A percentile compares a stretch with the other conserved stretches of the same genome.
Conservation (phyloP, 2,329 filamentous ascomycete species). For the Xylaria digitata region DNA sequence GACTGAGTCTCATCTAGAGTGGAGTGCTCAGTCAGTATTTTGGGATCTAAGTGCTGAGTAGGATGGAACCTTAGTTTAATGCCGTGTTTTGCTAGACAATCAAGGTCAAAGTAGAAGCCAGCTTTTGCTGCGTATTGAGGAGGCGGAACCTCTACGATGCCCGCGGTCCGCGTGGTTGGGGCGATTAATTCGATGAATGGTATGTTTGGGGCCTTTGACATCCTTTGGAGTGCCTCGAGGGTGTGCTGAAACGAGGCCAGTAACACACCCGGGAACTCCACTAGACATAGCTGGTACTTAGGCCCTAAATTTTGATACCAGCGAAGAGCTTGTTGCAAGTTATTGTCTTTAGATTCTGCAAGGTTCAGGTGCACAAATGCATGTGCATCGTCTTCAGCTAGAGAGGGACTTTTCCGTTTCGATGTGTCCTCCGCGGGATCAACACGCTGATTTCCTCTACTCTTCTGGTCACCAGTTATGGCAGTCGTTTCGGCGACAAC, state of each 20-base stretch:
- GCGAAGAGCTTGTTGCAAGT: conserved; percentile 43
- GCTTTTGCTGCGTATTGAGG: conserved; percentile 62
- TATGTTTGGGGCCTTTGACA: conserved; percentile 57
- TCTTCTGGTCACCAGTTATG: conserved; percentile 36
- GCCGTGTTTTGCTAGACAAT: conserved; percentile 46
- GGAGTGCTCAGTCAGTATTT: conserved; percentile 51
- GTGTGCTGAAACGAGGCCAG: conserved; percentile 68
- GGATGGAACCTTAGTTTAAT: conserved; percentile 42
- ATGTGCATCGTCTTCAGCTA: conserved; percentile 48
- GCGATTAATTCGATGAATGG: conserved; percentile 63
- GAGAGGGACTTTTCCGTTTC: conserved; percentile 37
- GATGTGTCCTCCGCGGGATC: not conserved
- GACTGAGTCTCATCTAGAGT: conserved; percentile 65
- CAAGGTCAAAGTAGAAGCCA: conserved; percentile 63
- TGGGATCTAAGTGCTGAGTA: conserved; percentile 33
- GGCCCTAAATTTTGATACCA: conserved; percentile 47
- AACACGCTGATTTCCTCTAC: not conserved
- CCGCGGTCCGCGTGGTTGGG: conserved; percentile 42
- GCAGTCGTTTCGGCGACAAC: conserved; percentile 52
- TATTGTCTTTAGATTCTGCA: conserved; percentile 40
- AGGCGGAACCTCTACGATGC: conserved; percentile 51
- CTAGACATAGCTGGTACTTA: conserved; percentile 51
- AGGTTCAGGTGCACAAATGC: conserved; percentile 52
- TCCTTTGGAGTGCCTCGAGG: conserved; percentile 65
- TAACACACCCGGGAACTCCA: conserved; percentile 72